Base-by-base conservation (phyloP, 352 stramenopile species). In the Globisporangium lucens region DNA sequence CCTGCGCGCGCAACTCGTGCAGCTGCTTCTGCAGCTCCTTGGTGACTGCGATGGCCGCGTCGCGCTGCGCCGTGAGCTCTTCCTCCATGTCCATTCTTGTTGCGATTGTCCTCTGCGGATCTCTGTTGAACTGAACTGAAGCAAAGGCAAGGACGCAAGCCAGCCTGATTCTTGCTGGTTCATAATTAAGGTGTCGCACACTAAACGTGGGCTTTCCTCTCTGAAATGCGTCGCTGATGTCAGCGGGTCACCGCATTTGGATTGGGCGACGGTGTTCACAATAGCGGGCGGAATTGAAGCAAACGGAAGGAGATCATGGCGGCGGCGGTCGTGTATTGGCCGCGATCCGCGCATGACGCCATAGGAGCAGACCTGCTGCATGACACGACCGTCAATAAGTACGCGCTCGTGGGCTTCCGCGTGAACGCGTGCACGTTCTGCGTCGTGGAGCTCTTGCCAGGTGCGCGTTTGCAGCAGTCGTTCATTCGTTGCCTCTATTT, bases 21-120 rank as follows among this genome's bases (percentile, higher is more conserved):
- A 89, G 63, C 65, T 92, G 79, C 15, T 77, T 73, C 72, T 90
- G 84, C 27, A 92, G 74, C 75, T 92, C 84, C 65, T 87, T 87
- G 22, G 80, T 87, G 60, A 92, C 84, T 57, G 84, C 84, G 64
- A 92, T 88, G 38, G 84, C 84, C 27, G 84, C 84, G 55, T 92
- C 84, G 43, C 84, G 82, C 80, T 92, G 84, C 46, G 84, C 84
- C 33, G 83, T 77, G 27, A 92, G 71, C 70, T 92, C 84, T 61
- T 89, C 82, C 59, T 92, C 84, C 84, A 92, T 85, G 35, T 66
- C 78, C 63, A 63, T 63, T 63, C 8, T n/a, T 65, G 41, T 27
- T 46, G 29, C 15, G 22, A 6, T 46, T 56, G 38, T 52, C 24
- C 38, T n/a, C 35, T 58, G 53, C 15, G 43, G 43, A 49, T 49